These are phyloP conservation scores for Coriolopsis trogii DNA, from an alignment of 1,284 basidiomycete species.

Conservation along the genomic window DNA sequence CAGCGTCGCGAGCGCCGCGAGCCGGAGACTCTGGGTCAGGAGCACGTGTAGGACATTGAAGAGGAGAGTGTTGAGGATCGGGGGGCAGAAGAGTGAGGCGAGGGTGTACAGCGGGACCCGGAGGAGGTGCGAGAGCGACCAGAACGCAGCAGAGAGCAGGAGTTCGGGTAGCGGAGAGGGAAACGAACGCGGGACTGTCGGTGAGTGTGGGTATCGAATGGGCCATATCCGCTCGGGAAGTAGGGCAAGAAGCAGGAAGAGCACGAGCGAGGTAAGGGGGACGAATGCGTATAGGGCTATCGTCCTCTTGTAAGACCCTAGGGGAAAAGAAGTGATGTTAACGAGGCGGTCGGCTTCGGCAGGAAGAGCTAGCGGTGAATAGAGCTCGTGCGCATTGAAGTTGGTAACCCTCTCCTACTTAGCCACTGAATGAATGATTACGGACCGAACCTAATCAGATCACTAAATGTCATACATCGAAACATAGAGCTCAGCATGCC, in stretches of 20 bases:
- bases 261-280: conserved; percentile 51
- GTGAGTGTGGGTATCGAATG: conserved; percentile 33
- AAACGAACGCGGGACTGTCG: conserved; percentile 48
- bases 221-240: conserved; percentile 53
- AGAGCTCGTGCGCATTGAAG: no score
- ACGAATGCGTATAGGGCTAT: conserved; percentile 58
- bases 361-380: no score
- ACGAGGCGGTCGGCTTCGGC: no score
- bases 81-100: conserved; percentile 30
- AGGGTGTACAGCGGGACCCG: conserved; percentile 52
- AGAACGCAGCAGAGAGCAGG: conserved; percentile 59
- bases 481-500: no score
- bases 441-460: no score
- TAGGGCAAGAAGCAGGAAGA: conserved; percentile 50
- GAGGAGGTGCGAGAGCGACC: conserved; percentile 60
- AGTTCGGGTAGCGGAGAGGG: conserved; percentile 64
- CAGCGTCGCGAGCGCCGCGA: conserved; percentile 56
- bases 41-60: conserved; percentile 53
- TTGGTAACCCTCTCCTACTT: no score
- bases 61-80: conserved; percentile 45
- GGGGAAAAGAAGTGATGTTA: neutral
- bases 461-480: no score
- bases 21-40: conserved; percentile 54
- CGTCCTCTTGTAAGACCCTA: conserved; percentile 64
- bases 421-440: no score